phyloP scores from a whole-genome alignment of 1,139 yeast species.

The Saccharomycopsis phalli region DNA sequence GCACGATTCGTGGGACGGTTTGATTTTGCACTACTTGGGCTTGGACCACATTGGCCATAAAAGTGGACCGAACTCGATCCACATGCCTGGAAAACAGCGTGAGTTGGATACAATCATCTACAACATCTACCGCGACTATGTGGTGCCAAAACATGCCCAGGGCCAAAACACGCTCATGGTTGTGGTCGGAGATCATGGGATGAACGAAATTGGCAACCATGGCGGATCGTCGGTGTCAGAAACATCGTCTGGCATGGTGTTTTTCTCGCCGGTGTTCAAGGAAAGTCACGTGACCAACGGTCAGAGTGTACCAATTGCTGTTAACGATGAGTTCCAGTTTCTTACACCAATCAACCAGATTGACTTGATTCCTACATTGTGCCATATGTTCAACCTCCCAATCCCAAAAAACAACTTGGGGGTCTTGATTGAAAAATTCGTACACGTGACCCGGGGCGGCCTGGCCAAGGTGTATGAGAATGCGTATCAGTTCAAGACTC shows the following conservation, averaged over 20 bases:
- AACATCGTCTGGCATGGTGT: conserved; percentile 72
- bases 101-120: conserved; percentile 75
- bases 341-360: conserved; percentile 58
- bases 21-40: conserved; percentile 86
- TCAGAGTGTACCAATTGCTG: conserved; percentile 36
- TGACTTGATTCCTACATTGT: conserved; percentile 80
- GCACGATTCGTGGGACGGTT: conserved; percentile 60
- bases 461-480: conserved; percentile 33
- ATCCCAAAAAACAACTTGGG: conserved; percentile 86
- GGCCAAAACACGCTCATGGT: conserved; percentile 58
- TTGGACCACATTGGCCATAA: conserved; percentile 96
- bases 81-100: conserved; percentile 70
- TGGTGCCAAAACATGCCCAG: conserved; percentile 20
- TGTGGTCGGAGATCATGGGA: conserved; percentile 91
- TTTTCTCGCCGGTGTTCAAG: conserved; percentile 55
- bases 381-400: conserved; percentile 66
- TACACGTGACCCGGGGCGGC: conserved; percentile 34
- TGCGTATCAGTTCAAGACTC: conserved; percentile 46
- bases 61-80: conserved; percentile 77
- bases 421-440: conserved; percentile 47
- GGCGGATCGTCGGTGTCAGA: conserved; percentile 94
- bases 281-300: conserved; percentile 20
- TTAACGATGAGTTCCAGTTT: conserved; percentile 40
- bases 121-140: conserved; percentile 34
- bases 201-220: conserved; percentile 84